Conservation (phyloP, 1,284 basidiomycete genomes). For the Leccinum griseonigrum region DNA sequence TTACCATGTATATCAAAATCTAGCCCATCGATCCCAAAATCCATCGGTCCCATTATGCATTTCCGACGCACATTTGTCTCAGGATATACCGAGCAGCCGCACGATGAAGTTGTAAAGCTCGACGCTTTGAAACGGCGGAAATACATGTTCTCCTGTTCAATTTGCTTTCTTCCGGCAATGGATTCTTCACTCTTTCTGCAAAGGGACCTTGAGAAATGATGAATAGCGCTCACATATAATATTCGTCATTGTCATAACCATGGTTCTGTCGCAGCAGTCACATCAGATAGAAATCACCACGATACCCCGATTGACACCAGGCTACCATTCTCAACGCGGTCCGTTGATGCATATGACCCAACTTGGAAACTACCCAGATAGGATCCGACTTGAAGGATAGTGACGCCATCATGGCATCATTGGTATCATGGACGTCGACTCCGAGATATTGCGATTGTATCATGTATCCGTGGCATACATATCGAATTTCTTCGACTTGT, state of each 20-base stretch:
- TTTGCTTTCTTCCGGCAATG: not conserved
- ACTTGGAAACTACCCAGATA: constrained; percentile 77
- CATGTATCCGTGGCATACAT: constrained; percentile 71
- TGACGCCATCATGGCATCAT: constrained; percentile 80
- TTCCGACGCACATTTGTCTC: constrained; percentile 45
- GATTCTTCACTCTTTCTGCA: constrained; percentile 56
- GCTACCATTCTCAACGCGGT: constrained; percentile 55
- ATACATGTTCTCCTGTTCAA: constrained; percentile 56
- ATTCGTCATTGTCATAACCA: constrained; percentile 74
- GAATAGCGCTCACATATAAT: constrained; percentile 85
- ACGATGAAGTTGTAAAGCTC: constrained; percentile 81
- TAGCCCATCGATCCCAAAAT: constrained; percentile 61
- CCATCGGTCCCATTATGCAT: constrained; percentile 69
- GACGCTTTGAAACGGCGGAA: constrained; percentile 78
- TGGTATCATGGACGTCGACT: not conserved
- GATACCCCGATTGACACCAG: constrained; percentile 70
- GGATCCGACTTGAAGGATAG: constrained; percentile 69
- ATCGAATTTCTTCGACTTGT: constrained; percentile 53
- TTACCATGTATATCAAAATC: not conserved
- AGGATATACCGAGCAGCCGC: constrained; percentile 61
- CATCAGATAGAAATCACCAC: not conserved
- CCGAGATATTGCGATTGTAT: constrained; percentile 3
- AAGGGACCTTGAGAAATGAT: constrained; percentile 74
- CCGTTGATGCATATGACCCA: constrained; percentile 68
- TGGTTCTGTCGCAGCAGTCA: constrained; percentile 53